Evolutionary conservation across 805 yeast species (phyloP), one percentile per base, ranked within the genome.

Genomic region (Scheffersomyces spartinae): DNA sequence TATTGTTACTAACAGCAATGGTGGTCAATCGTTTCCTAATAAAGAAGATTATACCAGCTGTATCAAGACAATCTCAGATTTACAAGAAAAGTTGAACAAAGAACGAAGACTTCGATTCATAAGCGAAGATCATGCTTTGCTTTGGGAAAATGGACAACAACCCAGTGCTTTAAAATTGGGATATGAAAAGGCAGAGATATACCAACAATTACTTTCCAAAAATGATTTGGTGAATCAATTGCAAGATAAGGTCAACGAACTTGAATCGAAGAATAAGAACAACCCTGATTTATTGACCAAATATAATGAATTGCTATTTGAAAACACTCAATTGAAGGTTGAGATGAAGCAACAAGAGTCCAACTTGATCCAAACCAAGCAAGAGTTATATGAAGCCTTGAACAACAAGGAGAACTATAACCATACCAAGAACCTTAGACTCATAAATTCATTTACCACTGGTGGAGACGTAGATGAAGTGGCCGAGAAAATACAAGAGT

Each of bases 81-180:
- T 81, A 29, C 67, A 75, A 20, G 68, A 67, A 23, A 65, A 68
- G 32, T 44, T 81, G 30, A 70, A 68, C 28, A 71, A 69, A 16
- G 88, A 81, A 43, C 58, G 88, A 33, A 55, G 69, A 35, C 64
- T 71, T 29, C 52, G 93, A 26, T 73, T 67, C 35, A 68, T 76
- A 15, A 74, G 83, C 15, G 91, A 80, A 39, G 86, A 78, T 34
- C 74, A 76, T 36, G 68, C 75, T 0, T 42, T 78, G 17, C 46
- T 73, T 18, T 44, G 61, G 32, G 80, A 74, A 34, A 56, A 66
- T 35, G 71, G 73, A 7, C 50, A 54, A 26, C 45, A 57, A 15
- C 75, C 81, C 15, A 61, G 71, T 26, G 52, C 72, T 10, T 52
- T 74, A 16, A 73, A 74, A 26, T 43, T 76, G 32, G 63, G 68